Evolutionary conservation across 208 protist genomes (phyloP).

Genomic region (Jaenimonas drosophilae): DNA sequence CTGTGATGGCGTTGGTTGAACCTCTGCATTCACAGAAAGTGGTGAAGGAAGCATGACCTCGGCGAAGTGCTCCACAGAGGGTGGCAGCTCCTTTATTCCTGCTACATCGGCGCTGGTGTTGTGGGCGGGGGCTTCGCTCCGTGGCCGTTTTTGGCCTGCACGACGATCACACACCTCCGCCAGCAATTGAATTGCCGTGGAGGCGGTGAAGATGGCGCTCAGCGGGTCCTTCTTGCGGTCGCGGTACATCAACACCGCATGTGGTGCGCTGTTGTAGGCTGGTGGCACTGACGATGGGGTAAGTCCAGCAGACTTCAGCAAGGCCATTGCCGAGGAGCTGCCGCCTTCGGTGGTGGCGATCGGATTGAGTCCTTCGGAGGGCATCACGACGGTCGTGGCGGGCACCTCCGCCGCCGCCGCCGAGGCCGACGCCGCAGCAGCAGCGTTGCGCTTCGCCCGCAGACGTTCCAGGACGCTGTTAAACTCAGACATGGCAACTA

Average conservation of each 20-base stretch:
- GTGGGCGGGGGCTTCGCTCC: not conserved
- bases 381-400: too few species aligned
- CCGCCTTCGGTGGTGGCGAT: too few species aligned
- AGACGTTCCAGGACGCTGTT: too few species aligned
- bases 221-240: conserved; percentile 37
- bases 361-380: too few species aligned
- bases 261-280: too few species aligned
- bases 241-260: conserved; percentile 42
- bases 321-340: too few species aligned
- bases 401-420: too few species aligned
- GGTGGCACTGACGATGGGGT: too few species aligned
- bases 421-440: too few species aligned
- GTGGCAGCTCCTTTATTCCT: not conserved
- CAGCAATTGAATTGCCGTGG: conserved; percentile 10
- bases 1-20: not conserved
- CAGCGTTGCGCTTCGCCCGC: too few species aligned
- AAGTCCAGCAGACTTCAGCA: too few species aligned
- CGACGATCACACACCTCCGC: conserved; percentile 1
- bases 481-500: too few species aligned
- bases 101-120: not conserved
- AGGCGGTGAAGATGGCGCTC: conserved; percentile 25
- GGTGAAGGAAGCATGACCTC: not conserved
- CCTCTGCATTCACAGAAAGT: not conserved
- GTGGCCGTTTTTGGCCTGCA: not conserved
- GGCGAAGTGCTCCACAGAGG: not conserved